Conservation (phyloP, 495 filamentous ascomycete species). For the Hypoxylon intermedium region DNA sequence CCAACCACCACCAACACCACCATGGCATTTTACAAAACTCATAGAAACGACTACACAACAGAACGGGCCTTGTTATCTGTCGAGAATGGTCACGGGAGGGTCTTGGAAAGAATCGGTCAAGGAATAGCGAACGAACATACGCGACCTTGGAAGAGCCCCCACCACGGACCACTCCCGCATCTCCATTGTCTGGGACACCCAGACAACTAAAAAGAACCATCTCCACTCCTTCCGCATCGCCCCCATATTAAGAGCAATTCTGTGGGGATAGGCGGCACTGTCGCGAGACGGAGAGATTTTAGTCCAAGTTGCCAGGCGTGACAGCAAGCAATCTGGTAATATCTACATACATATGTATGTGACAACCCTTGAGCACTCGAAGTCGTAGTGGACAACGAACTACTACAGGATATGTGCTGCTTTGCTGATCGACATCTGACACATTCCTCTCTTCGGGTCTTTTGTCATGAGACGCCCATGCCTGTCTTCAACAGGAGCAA, state of each 20-base stretch:
- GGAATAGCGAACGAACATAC: constrained; percentile 18
- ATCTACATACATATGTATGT: constrained; percentile 11
- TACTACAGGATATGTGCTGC: too few relatives aligned
- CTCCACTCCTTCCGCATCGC: constrained; percentile 25
- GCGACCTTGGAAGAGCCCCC: constrained; percentile 15
- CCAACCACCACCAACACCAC: constrained; percentile 9
- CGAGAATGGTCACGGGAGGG: constrained; percentile 1
- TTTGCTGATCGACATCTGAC: too few relatives aligned
- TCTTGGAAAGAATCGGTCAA: constrained; percentile 32
- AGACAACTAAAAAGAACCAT: constrained; percentile 11
- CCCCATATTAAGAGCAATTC: constrained; percentile 34
- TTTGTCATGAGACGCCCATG: too few relatives aligned
- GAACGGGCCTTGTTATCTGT: constrained; percentile 27
- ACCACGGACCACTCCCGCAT: constrained; percentile 33
- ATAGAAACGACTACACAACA: constrained; percentile 30
- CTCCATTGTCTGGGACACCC: constrained; percentile 15
- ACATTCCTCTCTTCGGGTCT: too few relatives aligned
- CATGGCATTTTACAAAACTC: constrained; percentile 4
- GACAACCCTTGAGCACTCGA: constrained; percentile 5
- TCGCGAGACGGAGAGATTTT: constrained; percentile 23
- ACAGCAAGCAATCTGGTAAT: constrained; percentile 7
- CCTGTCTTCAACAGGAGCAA: too few relatives aligned
- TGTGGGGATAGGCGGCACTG: constrained; percentile 23
- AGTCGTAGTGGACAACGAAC: constrained; percentile 7
- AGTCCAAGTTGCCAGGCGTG: constrained; percentile 19